Evolutionary conservation across 176 grass and related monocot species (phyloP), one percentile per base, ranked within the genome.

Genomic region (Calamus simplicifolius): DNA sequence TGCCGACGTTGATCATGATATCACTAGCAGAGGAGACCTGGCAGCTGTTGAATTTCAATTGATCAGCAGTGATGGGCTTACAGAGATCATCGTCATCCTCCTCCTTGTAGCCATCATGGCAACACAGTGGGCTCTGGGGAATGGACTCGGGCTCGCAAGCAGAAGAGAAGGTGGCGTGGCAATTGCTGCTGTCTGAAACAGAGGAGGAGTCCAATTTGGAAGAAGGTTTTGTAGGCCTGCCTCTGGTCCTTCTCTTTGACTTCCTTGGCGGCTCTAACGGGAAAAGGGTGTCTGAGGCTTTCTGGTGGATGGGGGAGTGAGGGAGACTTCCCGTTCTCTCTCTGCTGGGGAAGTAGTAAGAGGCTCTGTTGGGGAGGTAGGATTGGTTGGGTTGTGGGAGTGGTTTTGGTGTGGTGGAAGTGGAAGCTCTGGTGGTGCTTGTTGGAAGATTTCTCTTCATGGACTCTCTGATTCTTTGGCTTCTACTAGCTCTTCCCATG

Each of bases 281-380:
- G 35, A 43, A 12, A 43, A 12, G 35, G 35, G 35, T 43, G 35
- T 43, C 35, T 12, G 35, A 43, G 8, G 35, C 35, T 10, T 43
- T 43, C 35, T 12, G 35, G 35, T 43, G 8, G 35, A 43, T 13
- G 35, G 35, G 35, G 35, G 35, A 43, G 70, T 65, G 2, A 61
- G 49, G 28, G 30, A 69, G 56, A 13, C 29, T 13, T 49, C 53
- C 58, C 48, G n/a, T 14, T 51, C 69, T 75, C 13, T 81, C 77
- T 1, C 68, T 52, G 67, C 74, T 79, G 8, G 84, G 73, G 49
- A 85, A 65, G 56, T 94, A 85, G 75, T 79, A 88, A 27, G 89
- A 94, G 52, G 84, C 74, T 54, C 80, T 85, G 74, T 88, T 94
- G 48, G 85, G 81, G 2, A 77, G 64, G 59, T 77, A 85, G 0